These are phyloP conservation scores for Stenogyne calaminthoides DNA, from an alignment of 305 asterid genomes.

Conservation along the genomic window DNA sequence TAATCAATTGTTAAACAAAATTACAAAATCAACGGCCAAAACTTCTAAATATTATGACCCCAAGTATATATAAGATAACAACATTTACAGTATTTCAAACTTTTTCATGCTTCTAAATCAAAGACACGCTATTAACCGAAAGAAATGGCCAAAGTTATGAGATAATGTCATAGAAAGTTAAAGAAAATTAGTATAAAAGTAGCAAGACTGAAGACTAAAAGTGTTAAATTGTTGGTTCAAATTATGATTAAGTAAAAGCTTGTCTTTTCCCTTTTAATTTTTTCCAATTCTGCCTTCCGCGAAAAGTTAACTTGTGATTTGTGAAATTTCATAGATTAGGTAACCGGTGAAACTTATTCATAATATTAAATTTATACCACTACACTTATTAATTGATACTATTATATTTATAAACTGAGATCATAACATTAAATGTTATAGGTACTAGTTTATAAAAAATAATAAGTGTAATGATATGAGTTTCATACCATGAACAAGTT, in stretches of 20 bases:
- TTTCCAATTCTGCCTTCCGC: no score
- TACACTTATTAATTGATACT: no score
- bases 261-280: conserved; percentile 3
- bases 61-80: background rate
- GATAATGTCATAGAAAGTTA: conserved; percentile 10
- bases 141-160: conserved; percentile 24
- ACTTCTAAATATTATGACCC: background rate
- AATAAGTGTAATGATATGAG: no score
- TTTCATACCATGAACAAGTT: no score
- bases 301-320: no score
- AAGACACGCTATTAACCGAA: conserved; percentile 24
- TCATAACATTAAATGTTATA: no score
- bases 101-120: conserved; percentile 25
- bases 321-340: no score
- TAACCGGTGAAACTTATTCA: no score
- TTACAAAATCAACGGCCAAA: background rate
- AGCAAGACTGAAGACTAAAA: conserved; percentile 9
- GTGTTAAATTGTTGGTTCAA: conserved; percentile 9
- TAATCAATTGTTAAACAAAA: background rate
- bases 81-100: background rate
- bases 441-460: no score
- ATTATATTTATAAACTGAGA: no score
- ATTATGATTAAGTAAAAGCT: conserved; percentile 40
- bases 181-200: conserved; percentile 24
- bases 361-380: no score